phyloP scores from a whole-genome alignment of 2,329 filamentous ascomycete species.

The Penicillium sp. region DNA sequence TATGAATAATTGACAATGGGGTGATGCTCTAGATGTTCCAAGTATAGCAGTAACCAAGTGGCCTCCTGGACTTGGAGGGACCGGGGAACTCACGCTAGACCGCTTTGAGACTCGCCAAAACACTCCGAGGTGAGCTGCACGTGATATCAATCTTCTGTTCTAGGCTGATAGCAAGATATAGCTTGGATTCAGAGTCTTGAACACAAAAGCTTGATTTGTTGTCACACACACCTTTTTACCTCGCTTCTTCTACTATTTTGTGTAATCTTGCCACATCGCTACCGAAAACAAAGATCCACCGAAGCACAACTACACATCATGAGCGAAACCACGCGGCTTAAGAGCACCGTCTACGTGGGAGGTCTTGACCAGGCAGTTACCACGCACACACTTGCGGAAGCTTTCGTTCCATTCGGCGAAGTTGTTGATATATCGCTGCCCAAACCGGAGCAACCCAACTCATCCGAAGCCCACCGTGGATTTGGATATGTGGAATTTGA shows the following conservation, averaged over 20 bases:
- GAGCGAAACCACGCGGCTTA: constrained; percentile 79
- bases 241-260: background rate
- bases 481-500: constrained; percentile 98
- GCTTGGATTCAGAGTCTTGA: background rate
- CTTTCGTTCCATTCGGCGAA: constrained; percentile 95
- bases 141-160: constrained; percentile 33
- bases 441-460: constrained; percentile 78
- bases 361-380: constrained; percentile 80
- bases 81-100: constrained; percentile 32
- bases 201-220: background rate
- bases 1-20: constrained; percentile 30
- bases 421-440: constrained; percentile 88
- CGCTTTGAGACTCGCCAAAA: constrained; percentile 35
- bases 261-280: background rate
- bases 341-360: constrained; percentile 88
- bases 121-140: constrained; percentile 28
- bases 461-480: constrained; percentile 76
- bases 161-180: constrained; percentile 6
- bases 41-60: constrained; percentile 38
- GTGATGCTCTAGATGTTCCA: constrained; percentile 27
- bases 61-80: constrained; percentile 38
- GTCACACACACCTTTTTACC: background rate
- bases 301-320: constrained; percentile 49
- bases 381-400: constrained; percentile 72
- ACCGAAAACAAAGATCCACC: background rate